Conservation (phyloP, 2,329 filamentous ascomycete species). For the Xylaria sp. region DNA sequence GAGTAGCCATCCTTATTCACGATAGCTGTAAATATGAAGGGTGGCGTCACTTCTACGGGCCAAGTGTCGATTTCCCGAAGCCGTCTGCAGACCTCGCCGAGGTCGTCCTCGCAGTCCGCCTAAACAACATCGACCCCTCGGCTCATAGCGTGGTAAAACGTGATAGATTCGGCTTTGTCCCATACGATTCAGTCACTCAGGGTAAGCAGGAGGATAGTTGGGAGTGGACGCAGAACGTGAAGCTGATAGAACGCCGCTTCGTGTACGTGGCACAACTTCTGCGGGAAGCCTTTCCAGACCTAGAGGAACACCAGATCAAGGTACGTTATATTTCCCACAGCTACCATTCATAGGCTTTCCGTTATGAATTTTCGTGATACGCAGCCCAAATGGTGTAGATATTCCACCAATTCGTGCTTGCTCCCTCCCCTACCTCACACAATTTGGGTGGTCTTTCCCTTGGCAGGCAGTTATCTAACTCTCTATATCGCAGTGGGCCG, state of each 20-base stretch:
- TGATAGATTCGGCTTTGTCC: conserved; percentile 34
- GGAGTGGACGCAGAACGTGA: conserved; percentile 35
- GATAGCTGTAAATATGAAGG: conserved; percentile 30
- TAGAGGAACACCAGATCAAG: conserved; percentile 28
- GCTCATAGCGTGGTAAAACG: conserved; percentile 13
- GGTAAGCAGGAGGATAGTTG: conserved; percentile 20
- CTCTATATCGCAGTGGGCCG: conserved; percentile 31
- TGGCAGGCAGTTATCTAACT: conserved; percentile 29
- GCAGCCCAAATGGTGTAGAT: conserved; percentile 11
- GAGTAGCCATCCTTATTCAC: conserved; percentile 34
- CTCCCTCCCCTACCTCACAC: too few relatives aligned
- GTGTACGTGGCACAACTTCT: conserved; percentile 31
- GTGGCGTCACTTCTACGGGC: conserved; percentile 32
- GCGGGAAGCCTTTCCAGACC: conserved; percentile 32
- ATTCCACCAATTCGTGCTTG: background rate
- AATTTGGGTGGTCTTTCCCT: conserved; percentile 24
- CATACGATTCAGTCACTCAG: conserved; percentile 28
- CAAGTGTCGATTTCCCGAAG: conserved; percentile 30
- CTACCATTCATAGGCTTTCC: background rate
- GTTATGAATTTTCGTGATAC: background rate
- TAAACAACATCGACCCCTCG: conserved; percentile 10
- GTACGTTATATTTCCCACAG: conserved; percentile 15
- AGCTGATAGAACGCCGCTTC: conserved; percentile 32
- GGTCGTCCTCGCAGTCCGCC: conserved; percentile 32
- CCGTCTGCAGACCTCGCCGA: conserved; percentile 24